phyloP scores from a whole-genome alignment of 495 filamentous ascomycete genomes.

The Hyaloscypha hepaticicola region DNA sequence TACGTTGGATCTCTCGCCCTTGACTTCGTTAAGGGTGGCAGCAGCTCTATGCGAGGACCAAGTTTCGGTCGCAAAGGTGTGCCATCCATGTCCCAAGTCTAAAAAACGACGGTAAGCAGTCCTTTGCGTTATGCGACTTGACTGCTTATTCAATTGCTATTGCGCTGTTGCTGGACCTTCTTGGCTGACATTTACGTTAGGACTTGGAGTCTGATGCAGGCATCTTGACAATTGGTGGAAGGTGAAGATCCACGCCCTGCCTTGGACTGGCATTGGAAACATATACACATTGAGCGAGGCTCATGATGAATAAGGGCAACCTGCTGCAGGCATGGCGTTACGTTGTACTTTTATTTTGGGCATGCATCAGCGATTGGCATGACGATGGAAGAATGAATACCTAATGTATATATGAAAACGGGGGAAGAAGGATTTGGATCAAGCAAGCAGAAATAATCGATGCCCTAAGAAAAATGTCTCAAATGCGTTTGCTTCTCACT shows the following conservation, averaged over 20 bases:
- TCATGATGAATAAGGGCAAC: background rate
- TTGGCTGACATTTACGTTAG: conserved; percentile 8
- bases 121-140: conserved; percentile 20
- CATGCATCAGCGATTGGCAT: conserved; percentile 6
- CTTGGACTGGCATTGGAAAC: conserved; percentile 10
- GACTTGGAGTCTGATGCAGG: conserved; percentile 27
- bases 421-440: conserved; percentile 5
- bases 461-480: background rate
- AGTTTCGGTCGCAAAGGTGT: conserved; percentile 46
- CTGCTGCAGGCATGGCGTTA: conserved; percentile 2
- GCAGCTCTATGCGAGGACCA: conserved; percentile 32
- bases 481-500: background rate
- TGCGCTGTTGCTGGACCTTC: background rate
- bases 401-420: conserved; percentile 27
- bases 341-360: conserved; percentile 21
- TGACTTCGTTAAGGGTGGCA: conserved; percentile 44
- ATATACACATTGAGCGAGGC: conserved; percentile 16
- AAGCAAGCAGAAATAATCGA: background rate
- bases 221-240: conserved; percentile 23
- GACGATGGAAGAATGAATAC: conserved; percentile 11
- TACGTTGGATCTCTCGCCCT: conserved; percentile 56
- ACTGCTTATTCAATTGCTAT: conserved; percentile 8
- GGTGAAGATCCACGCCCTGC: conserved; percentile 21
- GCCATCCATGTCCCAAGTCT: conserved; percentile 65
- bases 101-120: conserved; percentile 34